These are phyloP conservation scores for Hemisphaericaspora lyxosophila DNA, from an alignment of 1,139 yeast genomes.

Conservation along the genomic window DNA sequence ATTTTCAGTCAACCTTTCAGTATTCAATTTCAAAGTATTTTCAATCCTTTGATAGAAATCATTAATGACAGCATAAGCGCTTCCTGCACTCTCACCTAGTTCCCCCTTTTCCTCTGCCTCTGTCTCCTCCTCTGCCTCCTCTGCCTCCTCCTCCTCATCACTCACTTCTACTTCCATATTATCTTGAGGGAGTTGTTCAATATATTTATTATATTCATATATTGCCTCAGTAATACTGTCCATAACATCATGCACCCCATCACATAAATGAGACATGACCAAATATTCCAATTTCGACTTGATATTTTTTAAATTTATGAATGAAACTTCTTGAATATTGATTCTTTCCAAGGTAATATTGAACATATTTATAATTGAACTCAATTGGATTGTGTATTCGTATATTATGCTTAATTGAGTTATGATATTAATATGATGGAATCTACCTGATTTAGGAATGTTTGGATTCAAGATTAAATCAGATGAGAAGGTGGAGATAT, in stretches of 20 bases:
- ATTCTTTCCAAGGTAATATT: conserved; percentile 8
- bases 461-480: conserved; percentile 13
- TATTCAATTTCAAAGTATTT: conserved; percentile 10
- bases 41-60: conserved; percentile 12
- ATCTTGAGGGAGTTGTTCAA: conserved; percentile 9
- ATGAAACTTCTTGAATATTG: conserved; percentile 7
- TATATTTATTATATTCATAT: conserved; percentile 14
- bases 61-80: conserved; percentile 8
- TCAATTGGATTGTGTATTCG: conserved; percentile 10
- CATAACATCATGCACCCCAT: conserved; percentile 11
- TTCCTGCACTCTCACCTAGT: conserved; percentile 2
- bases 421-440: conserved; percentile 8
- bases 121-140: background rate
- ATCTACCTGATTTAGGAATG: conserved; percentile 6
- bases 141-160: background rate
- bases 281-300: conserved; percentile 11
- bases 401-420: conserved; percentile 9
- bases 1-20: conserved; percentile 9
- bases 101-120: background rate
- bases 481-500: conserved; percentile 12
- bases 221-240: conserved; percentile 14
- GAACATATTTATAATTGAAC: conserved; percentile 10
- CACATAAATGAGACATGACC: conserved; percentile 4
- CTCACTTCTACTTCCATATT: background rate
- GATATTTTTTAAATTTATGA: conserved; percentile 9